A percentile compares a stretch with the other conserved stretches of the same genome.
Conservation (phyloP, 2,329 filamentous ascomycete species). For the Cladophialophora bantiana region DNA sequence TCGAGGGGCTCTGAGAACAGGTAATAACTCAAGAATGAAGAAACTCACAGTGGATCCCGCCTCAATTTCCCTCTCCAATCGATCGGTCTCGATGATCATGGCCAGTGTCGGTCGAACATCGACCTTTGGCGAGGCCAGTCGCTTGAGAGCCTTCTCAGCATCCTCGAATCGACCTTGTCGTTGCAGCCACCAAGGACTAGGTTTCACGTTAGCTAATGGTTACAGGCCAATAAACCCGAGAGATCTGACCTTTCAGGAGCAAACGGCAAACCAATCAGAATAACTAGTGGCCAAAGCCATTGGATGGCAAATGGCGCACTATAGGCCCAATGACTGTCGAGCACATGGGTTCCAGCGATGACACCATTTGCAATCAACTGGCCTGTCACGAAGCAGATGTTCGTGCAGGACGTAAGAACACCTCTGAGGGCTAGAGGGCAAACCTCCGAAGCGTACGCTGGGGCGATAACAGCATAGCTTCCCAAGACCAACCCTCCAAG, state of each 20-base stretch:
- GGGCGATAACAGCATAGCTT: conserved; percentile 58
- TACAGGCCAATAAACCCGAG: background rate
- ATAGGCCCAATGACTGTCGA: conserved; percentile 53
- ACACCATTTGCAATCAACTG: conserved; percentile 48
- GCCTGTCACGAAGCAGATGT: conserved; percentile 56
- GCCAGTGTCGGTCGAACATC: conserved; percentile 52
- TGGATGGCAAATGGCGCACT: conserved; percentile 55
- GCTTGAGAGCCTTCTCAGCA: conserved; percentile 47
- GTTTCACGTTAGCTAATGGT: background rate
- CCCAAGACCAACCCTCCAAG: conserved; percentile 57
- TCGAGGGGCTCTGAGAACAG: background rate
- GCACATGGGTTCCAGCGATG: conserved; percentile 44
- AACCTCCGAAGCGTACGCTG: conserved; percentile 55
- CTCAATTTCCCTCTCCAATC: conserved; percentile 50
- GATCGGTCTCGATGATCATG: conserved; percentile 52
- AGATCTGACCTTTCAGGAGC: conserved; percentile 46
- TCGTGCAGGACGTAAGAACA: conserved; percentile 58
- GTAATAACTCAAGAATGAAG: background rate
- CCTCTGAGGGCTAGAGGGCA: conserved; percentile 55
- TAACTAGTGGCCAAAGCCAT: conserved; percentile 50
- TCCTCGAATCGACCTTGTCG: conserved; percentile 46
- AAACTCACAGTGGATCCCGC: conserved; percentile 43
- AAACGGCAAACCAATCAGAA: conserved; percentile 48
- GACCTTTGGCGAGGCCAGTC: conserved; percentile 48
- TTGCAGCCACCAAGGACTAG: conserved; percentile 49